phyloP scores from a whole-genome alignment of 2,329 filamentous ascomycete species.

The Aureobasidium melanogenum region DNA sequence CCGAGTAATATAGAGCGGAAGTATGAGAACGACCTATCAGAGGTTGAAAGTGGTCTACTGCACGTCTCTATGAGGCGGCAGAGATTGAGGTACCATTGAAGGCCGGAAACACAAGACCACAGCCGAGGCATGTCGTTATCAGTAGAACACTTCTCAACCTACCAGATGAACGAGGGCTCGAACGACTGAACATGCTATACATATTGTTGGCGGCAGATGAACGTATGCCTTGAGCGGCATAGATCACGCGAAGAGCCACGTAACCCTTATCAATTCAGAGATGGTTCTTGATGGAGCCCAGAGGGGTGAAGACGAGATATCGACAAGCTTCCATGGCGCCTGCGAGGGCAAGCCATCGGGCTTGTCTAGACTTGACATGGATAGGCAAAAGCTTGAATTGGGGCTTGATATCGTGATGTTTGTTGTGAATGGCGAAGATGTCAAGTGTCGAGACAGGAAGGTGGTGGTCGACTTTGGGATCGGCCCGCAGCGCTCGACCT shows the following conservation, averaged over 20 bases:
- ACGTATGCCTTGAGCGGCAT: no score
- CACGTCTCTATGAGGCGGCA: neutral
- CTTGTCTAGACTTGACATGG: neutral
- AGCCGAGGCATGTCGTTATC: neutral
- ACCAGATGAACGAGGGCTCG: neutral
- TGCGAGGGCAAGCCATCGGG: neutral
- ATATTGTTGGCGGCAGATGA: neutral
- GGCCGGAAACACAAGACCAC: neutral
- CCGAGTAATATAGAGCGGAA: neutral
- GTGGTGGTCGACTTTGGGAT: neutral
- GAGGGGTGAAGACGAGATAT: neutral
- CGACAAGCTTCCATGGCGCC: neutral
- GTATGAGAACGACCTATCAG: neutral
- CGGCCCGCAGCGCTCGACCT: slow-evolving; percentile 1
- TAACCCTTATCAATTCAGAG: neutral
- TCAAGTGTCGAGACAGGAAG: neutral
- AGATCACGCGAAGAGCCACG: neutral
- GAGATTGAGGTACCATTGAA: neutral
- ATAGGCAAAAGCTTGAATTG: slow-evolving; percentile 2
- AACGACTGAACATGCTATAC: neutral
- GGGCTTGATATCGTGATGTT: neutral
- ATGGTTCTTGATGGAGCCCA: neutral
- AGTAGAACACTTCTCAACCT: neutral
- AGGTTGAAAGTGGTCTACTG: no score
- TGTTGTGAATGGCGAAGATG: neutral